A percentile compares a stretch with the other conserved stretches of the same genome.
phyloP scores from a whole-genome alignment of 1,139 yeast species.

The Pichia sp. region DNA sequence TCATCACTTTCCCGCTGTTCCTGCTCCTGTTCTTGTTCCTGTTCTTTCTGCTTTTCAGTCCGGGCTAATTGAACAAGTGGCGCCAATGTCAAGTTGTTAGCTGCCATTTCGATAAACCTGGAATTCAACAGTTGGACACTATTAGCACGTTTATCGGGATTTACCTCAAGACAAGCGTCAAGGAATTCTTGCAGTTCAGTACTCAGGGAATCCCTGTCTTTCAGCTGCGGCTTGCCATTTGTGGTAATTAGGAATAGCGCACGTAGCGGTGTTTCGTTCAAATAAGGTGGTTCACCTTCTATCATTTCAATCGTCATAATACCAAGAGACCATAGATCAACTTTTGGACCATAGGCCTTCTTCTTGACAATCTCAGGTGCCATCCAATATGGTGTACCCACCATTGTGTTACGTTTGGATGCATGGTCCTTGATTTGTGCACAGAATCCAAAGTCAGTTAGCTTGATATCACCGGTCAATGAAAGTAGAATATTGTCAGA shows the following conservation, averaged over 20 bases:
- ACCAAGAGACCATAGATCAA: slow-evolving; percentile 96
- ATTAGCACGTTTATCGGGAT: slow-evolving; percentile 76
- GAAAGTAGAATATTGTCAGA: slow-evolving; percentile 86
- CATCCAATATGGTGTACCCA: slow-evolving; percentile 99
- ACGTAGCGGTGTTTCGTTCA: slow-evolving; percentile 88
- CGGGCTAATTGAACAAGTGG: slow-evolving; percentile 88
- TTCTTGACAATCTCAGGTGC: slow-evolving; percentile 96
- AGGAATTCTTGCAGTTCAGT: slow-evolving; percentile 63
- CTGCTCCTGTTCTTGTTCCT: slow-evolving; percentile 30
- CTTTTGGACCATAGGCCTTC: slow-evolving; percentile 95
- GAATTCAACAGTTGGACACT: slow-evolving; percentile 73
- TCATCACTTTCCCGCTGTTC: background rate
- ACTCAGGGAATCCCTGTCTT: slow-evolving; percentile 81
- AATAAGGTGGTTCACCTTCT: slow-evolving; percentile 97
- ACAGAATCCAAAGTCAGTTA: slow-evolving; percentile 89
- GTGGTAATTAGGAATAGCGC: slow-evolving; percentile 93
- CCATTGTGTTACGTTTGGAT: slow-evolving; percentile 91
- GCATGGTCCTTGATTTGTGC: slow-evolving; percentile 90
- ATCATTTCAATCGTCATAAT: slow-evolving; percentile 98
- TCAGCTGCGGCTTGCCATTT: slow-evolving; percentile 89
- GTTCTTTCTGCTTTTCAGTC: slow-evolving; percentile 62
- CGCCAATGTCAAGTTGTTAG: slow-evolving; percentile 67
- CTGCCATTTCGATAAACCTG: slow-evolving; percentile 68
- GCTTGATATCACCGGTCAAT: slow-evolving; percentile 80
- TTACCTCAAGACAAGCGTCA: slow-evolving; percentile 77